These are phyloP conservation scores for Fraxinus quadrangulata DNA, from an alignment of 257 asterid species.

Conservation along the genomic window DNA sequence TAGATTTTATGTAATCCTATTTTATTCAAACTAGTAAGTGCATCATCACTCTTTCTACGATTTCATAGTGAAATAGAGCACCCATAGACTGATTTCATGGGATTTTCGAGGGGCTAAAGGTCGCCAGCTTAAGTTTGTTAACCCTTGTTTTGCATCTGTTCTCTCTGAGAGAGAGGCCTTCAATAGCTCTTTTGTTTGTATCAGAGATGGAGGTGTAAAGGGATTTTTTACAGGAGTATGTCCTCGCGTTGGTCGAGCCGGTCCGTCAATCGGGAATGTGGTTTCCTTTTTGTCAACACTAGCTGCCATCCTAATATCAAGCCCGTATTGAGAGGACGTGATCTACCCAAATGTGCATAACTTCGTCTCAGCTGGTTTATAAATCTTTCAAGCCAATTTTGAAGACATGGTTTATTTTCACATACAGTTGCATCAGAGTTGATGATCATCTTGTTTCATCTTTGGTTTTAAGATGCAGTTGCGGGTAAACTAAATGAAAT, in stretches of 20 bases:
- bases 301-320: neutral
- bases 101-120: too few species aligned
- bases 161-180: too few species aligned
- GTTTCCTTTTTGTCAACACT: slow-evolving; percentile 52
- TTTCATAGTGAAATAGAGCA: too few species aligned
- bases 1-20: too few species aligned
- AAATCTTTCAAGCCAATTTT: neutral
- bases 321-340: neutral
- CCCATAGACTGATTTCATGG: too few species aligned
- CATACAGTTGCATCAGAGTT: neutral
- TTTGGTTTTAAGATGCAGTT: neutral
- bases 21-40: too few species aligned
- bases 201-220: slow-evolving; percentile 69
- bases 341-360: neutral
- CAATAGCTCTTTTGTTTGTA: neutral
- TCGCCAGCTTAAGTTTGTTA: neutral
- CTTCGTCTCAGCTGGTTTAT: too few species aligned
- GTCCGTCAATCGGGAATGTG: slow-evolving; percentile 83
- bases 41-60: too few species aligned
- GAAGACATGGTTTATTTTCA: neutral
- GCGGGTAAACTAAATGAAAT: neutral
- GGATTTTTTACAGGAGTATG: slow-evolving; percentile 72
- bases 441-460: slow-evolving; percentile 13
- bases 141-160: neutral
- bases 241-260: slow-evolving; percentile 70